Base-by-base conservation (phyloP, 139 green algal species). In the Haematococcus lacustris region DNA sequence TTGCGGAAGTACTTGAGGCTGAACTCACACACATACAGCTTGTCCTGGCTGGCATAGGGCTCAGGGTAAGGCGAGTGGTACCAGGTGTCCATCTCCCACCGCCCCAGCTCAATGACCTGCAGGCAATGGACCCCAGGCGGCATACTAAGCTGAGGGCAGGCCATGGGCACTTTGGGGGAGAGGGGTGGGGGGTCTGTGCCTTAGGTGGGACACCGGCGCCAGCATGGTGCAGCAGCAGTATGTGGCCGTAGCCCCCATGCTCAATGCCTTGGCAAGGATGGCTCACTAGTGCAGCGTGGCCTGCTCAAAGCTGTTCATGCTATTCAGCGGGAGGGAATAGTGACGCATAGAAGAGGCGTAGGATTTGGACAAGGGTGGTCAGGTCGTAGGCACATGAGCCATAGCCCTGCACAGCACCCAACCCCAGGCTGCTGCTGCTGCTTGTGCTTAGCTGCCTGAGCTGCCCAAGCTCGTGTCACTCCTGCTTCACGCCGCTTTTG, bases 41-140 rank as follows among this genome's bases (percentile, higher is more conserved):
- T 93, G 64, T 90, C 71, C 64, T 94, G 87, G 63, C 86, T 92
- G 68, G 97, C 93, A 81, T 94, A 98, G 28, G 97, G 90, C 78
- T 95, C 78, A 7, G 95, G 95, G 74, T 97, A 94, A 3, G 95
- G 95, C 26, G 89, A 96, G 78, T 96, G 98, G 88, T 99, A 99
- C 94, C 95, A 99, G 3, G 95, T 98, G 79, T 98, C 93, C 87
- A 98, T 96, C 81, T 96, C 83, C 71, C 91, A 93, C 51, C 83
- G 88, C 35, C 95, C 95, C 70, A 98, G 87, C 90, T 98, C 93
- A 28, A 99, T 90, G 3, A 76, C 78, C 64, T 92, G 81, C 71
- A 33, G n/a, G 81, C 71, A 33, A 57, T 57, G 21, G 47, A 13
- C 47, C 13, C 13, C 47, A 57, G 13, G 47, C 21, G 21, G 13